Evolutionary conservation across 345 rosid genomes (phyloP).

Genomic region (Mangifera indica): DNA sequence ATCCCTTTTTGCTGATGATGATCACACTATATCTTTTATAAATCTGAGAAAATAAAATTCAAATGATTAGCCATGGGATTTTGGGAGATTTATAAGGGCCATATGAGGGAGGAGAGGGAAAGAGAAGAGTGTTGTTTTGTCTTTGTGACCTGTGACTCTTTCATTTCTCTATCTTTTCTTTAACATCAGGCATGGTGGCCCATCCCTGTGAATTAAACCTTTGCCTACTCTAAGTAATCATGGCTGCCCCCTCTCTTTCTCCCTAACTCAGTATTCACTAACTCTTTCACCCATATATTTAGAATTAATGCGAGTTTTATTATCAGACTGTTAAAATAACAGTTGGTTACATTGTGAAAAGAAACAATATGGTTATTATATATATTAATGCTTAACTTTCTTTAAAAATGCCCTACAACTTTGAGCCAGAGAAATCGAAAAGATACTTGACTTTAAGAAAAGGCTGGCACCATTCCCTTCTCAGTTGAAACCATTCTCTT

Average conservation of each 20-base stretch:
- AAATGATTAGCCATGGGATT: constrained; percentile 44
- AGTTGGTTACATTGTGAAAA: too few relatives aligned
- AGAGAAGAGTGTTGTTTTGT: background rate
- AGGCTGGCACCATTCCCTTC: constrained; percentile 21
- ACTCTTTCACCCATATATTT: background rate
- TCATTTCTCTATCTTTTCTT: background rate
- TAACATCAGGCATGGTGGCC: constrained; percentile 34
- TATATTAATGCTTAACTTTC: too few relatives aligned
- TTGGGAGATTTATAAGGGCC: constrained; percentile 28
- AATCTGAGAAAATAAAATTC: constrained; percentile 22
- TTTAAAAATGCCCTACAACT: too few relatives aligned
- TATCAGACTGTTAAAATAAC: too few relatives aligned
- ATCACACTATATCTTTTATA: background rate
- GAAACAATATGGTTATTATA: too few relatives aligned
- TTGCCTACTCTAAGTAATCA: constrained; percentile 33
- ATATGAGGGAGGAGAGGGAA: background rate
- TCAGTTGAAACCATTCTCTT: constrained; percentile 17
- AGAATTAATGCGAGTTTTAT: too few relatives aligned
- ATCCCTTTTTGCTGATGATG: background rate
- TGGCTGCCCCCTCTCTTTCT: constrained; percentile 20
- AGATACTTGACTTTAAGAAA: too few relatives aligned
- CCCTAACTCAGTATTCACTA: background rate
- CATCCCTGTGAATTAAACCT: constrained; percentile 30
- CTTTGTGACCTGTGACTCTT: constrained; percentile 21
- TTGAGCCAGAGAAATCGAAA: too few relatives aligned